Evolutionary conservation across 2,329 filamentous ascomycete genomes (phyloP).

Genomic region (Teratosphaeria pseudoeucalypti): DNA sequence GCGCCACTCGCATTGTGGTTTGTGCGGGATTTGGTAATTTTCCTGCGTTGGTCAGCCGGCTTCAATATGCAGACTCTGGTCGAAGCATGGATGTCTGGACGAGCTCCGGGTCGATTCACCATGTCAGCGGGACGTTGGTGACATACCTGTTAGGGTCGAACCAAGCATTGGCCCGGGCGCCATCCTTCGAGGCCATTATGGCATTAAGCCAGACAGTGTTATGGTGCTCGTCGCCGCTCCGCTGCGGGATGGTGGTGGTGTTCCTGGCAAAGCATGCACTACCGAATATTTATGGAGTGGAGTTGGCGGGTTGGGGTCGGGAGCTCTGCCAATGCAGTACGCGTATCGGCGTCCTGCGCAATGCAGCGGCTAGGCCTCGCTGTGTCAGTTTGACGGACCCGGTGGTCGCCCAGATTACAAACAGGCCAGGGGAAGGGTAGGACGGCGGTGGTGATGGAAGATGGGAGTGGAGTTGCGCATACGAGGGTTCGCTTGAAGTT

Average conservation of each 20-base stretch:
- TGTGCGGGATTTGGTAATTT: background rate
- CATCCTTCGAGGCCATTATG: background rate
- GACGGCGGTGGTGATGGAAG: background rate
- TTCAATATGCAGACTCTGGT: slow-evolving; percentile 15
- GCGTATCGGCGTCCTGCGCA: background rate
- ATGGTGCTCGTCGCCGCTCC: background rate
- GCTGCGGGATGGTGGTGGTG: background rate
- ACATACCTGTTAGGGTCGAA: slow-evolving; percentile 37
- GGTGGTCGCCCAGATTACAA: background rate
- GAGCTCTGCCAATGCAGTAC: background rate
- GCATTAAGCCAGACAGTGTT: background rate
- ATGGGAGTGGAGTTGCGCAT: background rate
- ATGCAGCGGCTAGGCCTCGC: background rate
- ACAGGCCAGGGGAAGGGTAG: background rate
- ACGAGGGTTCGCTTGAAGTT: background rate
- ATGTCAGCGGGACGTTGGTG: background rate
- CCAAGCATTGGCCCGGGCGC: slow-evolving; percentile 44
- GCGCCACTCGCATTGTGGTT: background rate
- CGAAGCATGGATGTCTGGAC: too few species aligned
- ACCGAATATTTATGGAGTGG: background rate
- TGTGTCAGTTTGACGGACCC: background rate
- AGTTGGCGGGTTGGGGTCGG: background rate
- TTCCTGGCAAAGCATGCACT: background rate
- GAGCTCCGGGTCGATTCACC: background rate
- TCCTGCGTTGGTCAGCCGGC: background rate